A percentile compares a stretch with the other conserved stretches of the same genome.
These are phyloP conservation scores for Globisporangium polare DNA, from an alignment of 352 stramenopile species.

Conservation along the genomic window DNA sequence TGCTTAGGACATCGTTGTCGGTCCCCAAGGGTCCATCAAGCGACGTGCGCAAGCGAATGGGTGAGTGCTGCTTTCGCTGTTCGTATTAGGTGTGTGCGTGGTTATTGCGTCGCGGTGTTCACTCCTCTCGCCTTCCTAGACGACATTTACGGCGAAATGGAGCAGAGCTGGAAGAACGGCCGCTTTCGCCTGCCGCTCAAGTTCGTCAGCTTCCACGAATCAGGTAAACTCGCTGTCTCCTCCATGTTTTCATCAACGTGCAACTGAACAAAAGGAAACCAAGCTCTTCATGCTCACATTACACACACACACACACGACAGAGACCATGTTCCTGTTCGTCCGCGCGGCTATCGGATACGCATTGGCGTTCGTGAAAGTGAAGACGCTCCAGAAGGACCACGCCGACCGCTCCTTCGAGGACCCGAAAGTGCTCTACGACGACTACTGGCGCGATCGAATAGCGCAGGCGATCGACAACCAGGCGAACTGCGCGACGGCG, in stretches of 20 bases:
- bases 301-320: constrained; percentile 10
- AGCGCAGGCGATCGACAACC: constrained; percentile 23
- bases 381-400: constrained; percentile 47
- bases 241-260: not conserved
- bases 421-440: constrained; percentile 21
- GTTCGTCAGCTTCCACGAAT: constrained; percentile 67
- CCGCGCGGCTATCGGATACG: constrained; percentile 59
- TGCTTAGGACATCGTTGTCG: constrained; percentile 6
- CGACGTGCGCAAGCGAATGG: constrained; percentile 45
- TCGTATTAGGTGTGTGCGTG: not conserved
- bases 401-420: constrained; percentile 22
- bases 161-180: constrained; percentile 39
- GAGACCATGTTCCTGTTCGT: constrained; percentile 77
- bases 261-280: not conserved
- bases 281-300: not conserved
- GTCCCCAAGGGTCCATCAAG: constrained; percentile 20
- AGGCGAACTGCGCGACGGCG: constrained; percentile 25
- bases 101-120: not conserved
- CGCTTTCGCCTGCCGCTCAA: constrained; percentile 57
- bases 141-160: constrained; percentile 72
- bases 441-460: constrained; percentile 25
- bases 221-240: constrained; percentile 16
- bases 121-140: constrained; percentile 14
- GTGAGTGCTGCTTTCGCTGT: constrained; percentile 10
- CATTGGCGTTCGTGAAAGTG: constrained; percentile 53